These are phyloP conservation scores for Fonsecaea erecta DNA, from an alignment of 2,329 filamentous ascomycete genomes.

Conservation along the genomic window DNA sequence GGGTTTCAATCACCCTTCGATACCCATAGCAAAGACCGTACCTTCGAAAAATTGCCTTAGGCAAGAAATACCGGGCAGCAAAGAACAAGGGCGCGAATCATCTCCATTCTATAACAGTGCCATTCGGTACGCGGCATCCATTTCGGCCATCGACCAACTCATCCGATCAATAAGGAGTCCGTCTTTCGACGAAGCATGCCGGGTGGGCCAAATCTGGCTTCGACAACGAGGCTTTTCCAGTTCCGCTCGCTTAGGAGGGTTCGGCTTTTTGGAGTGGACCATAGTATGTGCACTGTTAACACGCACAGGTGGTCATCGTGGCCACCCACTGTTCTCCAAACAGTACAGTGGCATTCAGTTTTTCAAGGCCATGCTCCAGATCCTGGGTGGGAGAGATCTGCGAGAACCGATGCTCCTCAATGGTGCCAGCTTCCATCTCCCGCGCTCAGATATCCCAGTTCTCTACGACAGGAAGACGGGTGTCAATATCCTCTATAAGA, in stretches of 20 bases:
- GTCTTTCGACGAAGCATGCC: constrained; percentile 79
- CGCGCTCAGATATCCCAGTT: constrained; percentile 63
- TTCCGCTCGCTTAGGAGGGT: constrained; percentile 74
- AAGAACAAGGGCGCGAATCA: constrained; percentile 42
- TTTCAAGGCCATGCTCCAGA: constrained; percentile 93
- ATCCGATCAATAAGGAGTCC: constrained; percentile 65
- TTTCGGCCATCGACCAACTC: constrained; percentile 74
- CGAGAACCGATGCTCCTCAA: constrained; percentile 65
- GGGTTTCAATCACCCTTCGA: constrained; percentile 70
- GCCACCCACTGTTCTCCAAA: constrained; percentile 72
- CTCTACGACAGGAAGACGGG: constrained; percentile 76
- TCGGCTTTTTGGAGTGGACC: constrained; percentile 92
- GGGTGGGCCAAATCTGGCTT: constrained; percentile 86
- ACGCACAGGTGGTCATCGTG: constrained; percentile 74
- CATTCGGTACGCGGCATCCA: constrained; percentile 75
- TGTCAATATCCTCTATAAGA: constrained; percentile 87
- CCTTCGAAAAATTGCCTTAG: constrained; percentile 74
- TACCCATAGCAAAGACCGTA: constrained; percentile 71
- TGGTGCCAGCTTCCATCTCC: constrained; percentile 45
- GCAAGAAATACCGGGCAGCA: constrained; percentile 38
- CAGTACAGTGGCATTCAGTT: constrained; percentile 90
- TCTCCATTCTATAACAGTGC: constrained; percentile 91
- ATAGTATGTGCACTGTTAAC: constrained; percentile 78
- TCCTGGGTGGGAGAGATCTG: constrained; percentile 75
- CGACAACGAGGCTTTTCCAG: constrained; percentile 81